phyloP scores from a whole-genome alignment of 768 basidiomycete species.

The Tulasnella sp. region DNA sequence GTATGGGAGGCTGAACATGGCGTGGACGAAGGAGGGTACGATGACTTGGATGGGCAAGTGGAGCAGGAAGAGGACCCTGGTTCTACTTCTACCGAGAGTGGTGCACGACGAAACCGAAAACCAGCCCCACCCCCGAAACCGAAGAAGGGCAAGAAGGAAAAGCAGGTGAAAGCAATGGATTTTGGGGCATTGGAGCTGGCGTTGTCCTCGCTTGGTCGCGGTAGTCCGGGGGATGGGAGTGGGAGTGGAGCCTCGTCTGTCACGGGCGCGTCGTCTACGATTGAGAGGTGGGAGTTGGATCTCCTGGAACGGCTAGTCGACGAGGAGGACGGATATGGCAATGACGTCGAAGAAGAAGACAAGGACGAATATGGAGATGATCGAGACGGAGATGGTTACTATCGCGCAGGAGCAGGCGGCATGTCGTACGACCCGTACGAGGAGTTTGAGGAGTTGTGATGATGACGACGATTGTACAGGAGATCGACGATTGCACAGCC shows the following conservation, averaged over 20 bases:
- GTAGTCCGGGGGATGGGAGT: neutral
- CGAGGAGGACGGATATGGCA: neutral
- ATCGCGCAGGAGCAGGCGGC: neutral
- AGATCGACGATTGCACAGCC: neutral
- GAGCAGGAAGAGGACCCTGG: neutral
- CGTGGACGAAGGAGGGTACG: neutral
- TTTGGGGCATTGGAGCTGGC: neutral
- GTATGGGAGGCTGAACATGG: constrained; percentile 21
- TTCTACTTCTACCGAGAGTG: neutral
- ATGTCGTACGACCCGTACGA: constrained; percentile 9
- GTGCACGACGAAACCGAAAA: neutral
- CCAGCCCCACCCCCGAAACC: neutral
- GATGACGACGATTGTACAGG: neutral
- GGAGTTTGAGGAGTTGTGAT: constrained; percentile 7
- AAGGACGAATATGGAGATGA: neutral
- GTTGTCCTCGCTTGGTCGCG: neutral
- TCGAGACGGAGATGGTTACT: neutral
- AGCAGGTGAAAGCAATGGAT: neutral
- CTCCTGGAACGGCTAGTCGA: neutral
- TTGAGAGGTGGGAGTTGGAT: neutral
- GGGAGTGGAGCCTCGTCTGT: neutral
- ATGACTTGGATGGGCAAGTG: neutral
- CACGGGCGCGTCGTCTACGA: neutral
- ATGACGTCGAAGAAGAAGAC: neutral
- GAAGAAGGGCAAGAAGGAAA: neutral